Evolutionary conservation across 2,329 filamentous ascomycete species (phyloP), one percentile per base, ranked within the genome.

Genomic region (Cytospora mali): DNA sequence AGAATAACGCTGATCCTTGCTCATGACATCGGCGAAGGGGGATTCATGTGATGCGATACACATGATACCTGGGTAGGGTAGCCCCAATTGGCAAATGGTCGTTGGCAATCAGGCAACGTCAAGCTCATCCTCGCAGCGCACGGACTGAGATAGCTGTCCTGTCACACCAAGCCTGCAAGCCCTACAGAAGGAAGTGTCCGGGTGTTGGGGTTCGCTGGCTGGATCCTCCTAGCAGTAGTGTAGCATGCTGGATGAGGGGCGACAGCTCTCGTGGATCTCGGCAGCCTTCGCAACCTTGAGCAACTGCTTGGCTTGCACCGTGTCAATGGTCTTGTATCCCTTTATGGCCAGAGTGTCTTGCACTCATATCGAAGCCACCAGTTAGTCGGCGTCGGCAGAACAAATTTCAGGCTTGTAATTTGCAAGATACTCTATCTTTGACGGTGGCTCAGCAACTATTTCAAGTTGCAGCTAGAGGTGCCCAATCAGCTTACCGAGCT

Each of bases 1-100:
- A 16, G 6, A 9, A 27, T 54, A 58, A 54, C 33, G 33, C 23
- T 14, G 16, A 62, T 59, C 61, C 61, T 55, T 62, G 61, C 50
- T 46, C 28, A 55, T 55, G 33, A 28, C 49, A 55, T 29, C 55
- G 25, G 46, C 49, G 58, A 55, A 55, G 27, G 33, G 54, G 21
- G n/a, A 55, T 62, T 39, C 60, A 49, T 62, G 48, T 33, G 50
- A 62, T 50, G 53, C 9, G 31, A 33, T 10, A 33, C 9, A 3
- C n/a, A n/a, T n/a, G n/a, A n/a, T n/a, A n/a, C n/a, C n/a, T n/a
- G n/a, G n/a, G 7, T 42, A 18, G 16, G 9, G 6, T n/a, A 7
- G 6, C 39, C 39, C 35, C 60, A 54, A 48, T 54, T 49, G 49
- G 60, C 35, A 58, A 35, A 28, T 42, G 54, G 18, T 35, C 62